Evolutionary conservation across 306 rosid genomes (phyloP), one percentile per base, ranked within the genome.

Genomic region (Dalbergia cultrata): DNA sequence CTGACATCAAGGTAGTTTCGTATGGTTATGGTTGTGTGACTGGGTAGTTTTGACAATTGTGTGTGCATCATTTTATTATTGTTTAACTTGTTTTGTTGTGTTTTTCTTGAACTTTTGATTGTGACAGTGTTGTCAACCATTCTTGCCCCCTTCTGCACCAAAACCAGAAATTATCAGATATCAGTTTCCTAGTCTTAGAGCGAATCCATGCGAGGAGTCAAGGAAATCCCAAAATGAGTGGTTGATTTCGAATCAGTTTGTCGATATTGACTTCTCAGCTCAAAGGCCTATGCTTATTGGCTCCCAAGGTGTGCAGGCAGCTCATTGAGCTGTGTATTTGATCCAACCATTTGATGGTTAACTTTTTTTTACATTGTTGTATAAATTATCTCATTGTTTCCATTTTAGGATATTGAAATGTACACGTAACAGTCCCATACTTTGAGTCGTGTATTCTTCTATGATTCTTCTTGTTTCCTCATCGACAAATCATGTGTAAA

Each of bases 281-380:
- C 86, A 75, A 83, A 85, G 76, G 83, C 92, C 90, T 13, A 18
- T 84, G 71, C 64, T 84, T 71, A 43, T 78, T 57, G 92, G 85
- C 44, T 58, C 80, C 43, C 89, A 88, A 88, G 94, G 99, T 93
- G 87, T 80, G 97, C 17, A 34, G 22, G 89, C 62, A 54, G 34
- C 62, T 78, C 13, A 34, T 13, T 77, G 47, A 70, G 57, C 70
- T 76, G 50, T 75, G 72, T 82, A 62, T 76, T 67, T 80, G 71
- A 52, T 76, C 35, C 64, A 7, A 11, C 64, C 39, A 74, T 83
- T 63, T 57, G 63, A 34, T 79, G 65, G 43, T 74, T 85, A 31
- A 43, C 76, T 53, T 3, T 17, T 65, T 78, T 26, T 26, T 39
- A 5, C 50, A 17, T 14, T 58, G 54, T 65, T 70, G 22, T 21